Base-by-base conservation (phyloP, 1,284 basidiomycete genomes). In the Phylloporus gajari region DNA sequence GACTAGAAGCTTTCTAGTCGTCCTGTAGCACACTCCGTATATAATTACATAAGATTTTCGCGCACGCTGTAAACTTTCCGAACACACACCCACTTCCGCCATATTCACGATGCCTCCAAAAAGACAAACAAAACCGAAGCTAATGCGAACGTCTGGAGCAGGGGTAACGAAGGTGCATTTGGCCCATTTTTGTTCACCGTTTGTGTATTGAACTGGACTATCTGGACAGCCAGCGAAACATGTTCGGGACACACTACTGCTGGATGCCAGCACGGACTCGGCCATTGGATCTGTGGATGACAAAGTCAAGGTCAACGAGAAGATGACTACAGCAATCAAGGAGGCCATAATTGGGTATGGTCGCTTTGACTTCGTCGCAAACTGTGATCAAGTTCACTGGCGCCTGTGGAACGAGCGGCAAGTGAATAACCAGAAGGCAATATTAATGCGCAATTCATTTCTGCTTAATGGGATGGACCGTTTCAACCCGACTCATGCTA, bases 381-480 rank as follows among this genome's bases (percentile, higher is more conserved):
- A 64, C 38, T 32, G 21, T 35, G 8, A 27, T 5, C 62, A 46
- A n/a, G 56, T 68, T n/a, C 61, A 32, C 53, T 68, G 68, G 68
- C 68, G 40, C 11, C 51, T 64, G 21, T 68, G 68, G 68, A 68
- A 68, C 27, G 68, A 68, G 9, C 51, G 68, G 6, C 68, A 68
- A 64, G 48, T 68, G 13, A 63, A 58, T 19, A 9, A 32, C 38
- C 3, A 6, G 21, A 68, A 68, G 48, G 68, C 68, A 11, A 46
- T 30, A 19, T 13, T 64, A 25, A 68, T 68, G 68, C 61, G 61
- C 4, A 68, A 68, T 21, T 68, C 68, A 42, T 68, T 68, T 30
- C 61, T 68, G 4, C 68, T 68, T 30, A 68, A 68, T 46, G 68
- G 68, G 21, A 68, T 68, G 68, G 68, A 68, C 30, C 68, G 51